A percentile compares a stretch with the other conserved stretches of the same genome.
phyloP scores from a whole-genome alignment of 1,139 yeast genomes.

The Yamadazyma oceani region DNA sequence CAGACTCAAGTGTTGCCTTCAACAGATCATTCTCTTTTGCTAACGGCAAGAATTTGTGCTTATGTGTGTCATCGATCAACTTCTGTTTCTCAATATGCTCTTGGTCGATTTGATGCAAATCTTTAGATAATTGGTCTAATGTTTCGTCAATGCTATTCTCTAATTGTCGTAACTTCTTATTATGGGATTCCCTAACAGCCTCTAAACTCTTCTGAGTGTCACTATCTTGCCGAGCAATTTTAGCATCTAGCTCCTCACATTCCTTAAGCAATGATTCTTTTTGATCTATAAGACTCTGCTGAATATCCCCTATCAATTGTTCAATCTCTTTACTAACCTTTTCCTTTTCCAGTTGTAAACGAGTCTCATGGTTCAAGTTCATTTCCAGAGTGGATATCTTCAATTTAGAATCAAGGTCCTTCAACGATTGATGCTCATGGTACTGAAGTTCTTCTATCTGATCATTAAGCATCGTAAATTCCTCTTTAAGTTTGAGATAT shows the following conservation, averaged over 20 bases:
- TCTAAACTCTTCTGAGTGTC: conserved; percentile 22
- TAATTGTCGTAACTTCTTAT: conserved; percentile 19
- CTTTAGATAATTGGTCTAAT: conserved; percentile 16
- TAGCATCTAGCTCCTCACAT: conserved; percentile 6
- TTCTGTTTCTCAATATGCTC: conserved; percentile 7
- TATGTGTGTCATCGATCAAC: conserved; percentile 2
- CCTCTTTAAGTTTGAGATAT: conserved; percentile 22
- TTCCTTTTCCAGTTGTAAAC: conserved; percentile 38
- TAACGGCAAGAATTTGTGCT: conserved; percentile 7
- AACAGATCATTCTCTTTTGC: conserved; percentile 7
- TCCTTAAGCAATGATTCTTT: conserved; percentile 7
- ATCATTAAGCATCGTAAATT: conserved; percentile 21
- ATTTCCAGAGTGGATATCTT: conserved; percentile 35
- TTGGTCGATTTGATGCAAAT: conserved; percentile 14
- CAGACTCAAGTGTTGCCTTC: conserved; percentile 7
- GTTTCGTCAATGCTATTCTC: conserved; percentile 24
- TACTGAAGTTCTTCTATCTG: conserved; percentile 31
- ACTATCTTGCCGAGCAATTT: conserved; percentile 3
- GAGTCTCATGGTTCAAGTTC: conserved; percentile 33
- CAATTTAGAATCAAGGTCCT: conserved; percentile 32
- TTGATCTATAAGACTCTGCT: conserved; percentile 7
- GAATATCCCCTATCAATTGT: conserved; percentile 21
- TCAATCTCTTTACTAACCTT: conserved; percentile 36
- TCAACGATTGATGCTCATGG: conserved; percentile 27
- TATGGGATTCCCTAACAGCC: conserved; percentile 26